Evolutionary conservation across 2,329 filamentous ascomycete genomes (phyloP).

Genomic region (Xylariaceae sp.): DNA sequence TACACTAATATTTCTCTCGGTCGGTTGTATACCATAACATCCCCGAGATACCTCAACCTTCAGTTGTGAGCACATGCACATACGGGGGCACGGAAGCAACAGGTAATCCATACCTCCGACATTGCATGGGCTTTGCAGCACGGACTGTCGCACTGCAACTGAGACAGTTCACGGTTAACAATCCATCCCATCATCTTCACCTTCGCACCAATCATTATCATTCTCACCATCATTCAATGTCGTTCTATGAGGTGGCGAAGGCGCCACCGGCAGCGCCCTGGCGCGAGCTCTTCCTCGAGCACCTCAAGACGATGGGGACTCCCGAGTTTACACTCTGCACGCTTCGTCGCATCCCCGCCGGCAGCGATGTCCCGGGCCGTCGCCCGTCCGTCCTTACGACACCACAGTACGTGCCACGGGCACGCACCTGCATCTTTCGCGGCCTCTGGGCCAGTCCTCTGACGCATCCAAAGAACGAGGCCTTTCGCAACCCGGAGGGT

Average conservation of each 20-base stretch:
- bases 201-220: constrained; percentile 7
- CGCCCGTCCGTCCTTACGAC: constrained; percentile 28
- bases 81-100: not conserved
- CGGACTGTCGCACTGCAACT: constrained; percentile 11
- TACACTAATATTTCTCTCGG: not conserved
- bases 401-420: constrained; percentile 46
- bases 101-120: not conserved
- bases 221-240: constrained; percentile 9
- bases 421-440: constrained; percentile 76
- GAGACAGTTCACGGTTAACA: constrained; percentile 20
- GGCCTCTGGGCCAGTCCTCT: constrained; percentile 76
- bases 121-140: not conserved
- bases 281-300: constrained; percentile 48
- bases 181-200: not conserved
- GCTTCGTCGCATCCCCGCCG: constrained; percentile 36
- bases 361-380: not conserved
- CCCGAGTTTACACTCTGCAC: constrained; percentile 49
- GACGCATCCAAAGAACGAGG: constrained; percentile 65
- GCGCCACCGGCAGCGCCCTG: constrained; percentile 42
- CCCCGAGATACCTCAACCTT: not conserved
- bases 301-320: constrained; percentile 43
- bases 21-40: not conserved
- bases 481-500: constrained; percentile 61
- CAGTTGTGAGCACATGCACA: not conserved
- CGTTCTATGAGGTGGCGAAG: no score